These are phyloP conservation scores for Malus orientalis DNA, from an alignment of 306 rosid species.

Conservation along the genomic window DNA sequence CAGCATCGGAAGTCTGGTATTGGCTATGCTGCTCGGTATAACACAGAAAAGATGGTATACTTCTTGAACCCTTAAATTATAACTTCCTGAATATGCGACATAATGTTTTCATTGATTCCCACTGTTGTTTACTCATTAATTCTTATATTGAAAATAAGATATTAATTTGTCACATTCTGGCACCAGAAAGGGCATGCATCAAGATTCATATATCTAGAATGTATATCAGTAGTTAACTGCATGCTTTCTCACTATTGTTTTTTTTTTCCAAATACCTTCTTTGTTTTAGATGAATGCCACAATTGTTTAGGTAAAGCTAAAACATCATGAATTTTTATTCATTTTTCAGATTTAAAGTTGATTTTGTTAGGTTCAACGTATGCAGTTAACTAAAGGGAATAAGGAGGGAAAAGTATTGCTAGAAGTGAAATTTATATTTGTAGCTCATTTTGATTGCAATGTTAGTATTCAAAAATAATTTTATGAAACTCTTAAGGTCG, in stretches of 20 bases:
- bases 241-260: background rate
- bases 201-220: background rate
- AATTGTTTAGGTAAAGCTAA: background rate
- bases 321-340: background rate
- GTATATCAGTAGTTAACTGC: background rate
- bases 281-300: background rate
- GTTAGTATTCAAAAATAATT: too few relatives aligned
- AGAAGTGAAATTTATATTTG: too few relatives aligned
- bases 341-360: background rate
- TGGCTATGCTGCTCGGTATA: slow-evolving; percentile 92
- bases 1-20: slow-evolving; percentile 95
- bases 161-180: background rate
- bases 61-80: background rate
- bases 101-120: background rate
- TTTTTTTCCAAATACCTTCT: background rate
- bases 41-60: slow-evolving; percentile 84
- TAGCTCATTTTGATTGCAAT: background rate
- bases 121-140: background rate
- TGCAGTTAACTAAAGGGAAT: too few relatives aligned
- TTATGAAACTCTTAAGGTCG: background rate
- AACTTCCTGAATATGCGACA: background rate
- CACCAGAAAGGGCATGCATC: background rate
- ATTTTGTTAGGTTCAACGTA: too few relatives aligned
- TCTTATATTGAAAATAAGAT: background rate
- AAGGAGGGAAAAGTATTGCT: too few relatives aligned